These are phyloP conservation scores for Lactifluus subvellereus DNA, from an alignment of 768 basidiomycete species.

Conservation along the genomic window DNA sequence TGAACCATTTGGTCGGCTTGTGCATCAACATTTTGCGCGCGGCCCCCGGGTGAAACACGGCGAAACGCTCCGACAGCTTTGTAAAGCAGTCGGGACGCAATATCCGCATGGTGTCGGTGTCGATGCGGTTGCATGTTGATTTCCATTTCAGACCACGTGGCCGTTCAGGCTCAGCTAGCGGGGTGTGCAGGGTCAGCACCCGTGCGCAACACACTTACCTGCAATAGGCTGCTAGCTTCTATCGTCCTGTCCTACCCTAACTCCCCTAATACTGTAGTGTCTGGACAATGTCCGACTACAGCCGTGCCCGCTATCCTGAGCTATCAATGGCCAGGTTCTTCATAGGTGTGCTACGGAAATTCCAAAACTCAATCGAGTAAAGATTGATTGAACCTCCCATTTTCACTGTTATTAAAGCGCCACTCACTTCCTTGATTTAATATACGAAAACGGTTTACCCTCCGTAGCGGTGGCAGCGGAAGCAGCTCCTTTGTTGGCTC, in stretches of 20 bases:
- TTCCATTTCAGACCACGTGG: constrained; percentile 8
- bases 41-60: background rate
- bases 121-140: constrained; percentile 6
- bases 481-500: background rate
- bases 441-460: background rate
- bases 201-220: background rate
- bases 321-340: constrained; percentile 2
- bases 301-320: background rate
- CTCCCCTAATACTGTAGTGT: background rate
- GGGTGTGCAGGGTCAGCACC: background rate
- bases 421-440: constrained; percentile 18
- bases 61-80: background rate
- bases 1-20: background rate
- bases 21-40: background rate
- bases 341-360: background rate
- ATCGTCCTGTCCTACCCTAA: background rate
- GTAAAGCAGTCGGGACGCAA: background rate
- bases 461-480: background rate
- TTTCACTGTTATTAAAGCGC: constrained; percentile 14
- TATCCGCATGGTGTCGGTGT: background rate
- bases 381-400: constrained; percentile 19
- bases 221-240: background rate
- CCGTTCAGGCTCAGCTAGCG: background rate
- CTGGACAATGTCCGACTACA: background rate
- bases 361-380: constrained; percentile 11